These are phyloP conservation scores for Cyberlindnera amylophila DNA, from an alignment of 805 yeast genomes.

Conservation along the genomic window DNA sequence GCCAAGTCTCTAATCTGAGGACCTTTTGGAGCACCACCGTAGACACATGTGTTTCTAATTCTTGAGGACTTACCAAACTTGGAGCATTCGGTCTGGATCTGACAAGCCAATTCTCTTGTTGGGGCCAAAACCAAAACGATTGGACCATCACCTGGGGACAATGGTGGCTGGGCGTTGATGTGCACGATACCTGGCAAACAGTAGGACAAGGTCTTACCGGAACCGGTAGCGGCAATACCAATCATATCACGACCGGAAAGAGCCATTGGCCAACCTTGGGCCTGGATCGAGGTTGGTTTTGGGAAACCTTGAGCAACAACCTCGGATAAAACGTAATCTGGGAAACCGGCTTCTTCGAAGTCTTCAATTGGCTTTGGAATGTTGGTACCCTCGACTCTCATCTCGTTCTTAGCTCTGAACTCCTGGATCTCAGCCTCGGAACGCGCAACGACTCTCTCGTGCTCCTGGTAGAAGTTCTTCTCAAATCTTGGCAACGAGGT, in stretches of 20 bases:
- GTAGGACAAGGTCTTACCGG: constrained; percentile 97
- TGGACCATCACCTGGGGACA: constrained; percentile 95
- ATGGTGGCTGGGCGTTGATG: constrained; percentile 95
- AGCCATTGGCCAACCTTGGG: constrained; percentile 99
- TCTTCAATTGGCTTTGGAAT: constrained; percentile 91
- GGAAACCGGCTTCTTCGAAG: constrained; percentile 98
- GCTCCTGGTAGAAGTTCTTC: constrained; percentile 91
- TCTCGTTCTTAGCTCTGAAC: constrained; percentile 81
- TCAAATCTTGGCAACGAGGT: constrained; percentile 82
- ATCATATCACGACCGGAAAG: constrained; percentile 97
- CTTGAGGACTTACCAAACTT: constrained; percentile 90
- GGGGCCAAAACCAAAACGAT: constrained; percentile 94
- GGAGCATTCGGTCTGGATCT: constrained; percentile 92
- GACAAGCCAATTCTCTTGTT: constrained; percentile 98
- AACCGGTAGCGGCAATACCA: constrained; percentile 98
- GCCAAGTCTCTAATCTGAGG: constrained; percentile 94
- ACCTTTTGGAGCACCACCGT: constrained; percentile 99
- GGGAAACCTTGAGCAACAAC: constrained; percentile 91
- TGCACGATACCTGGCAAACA: constrained; percentile 97
- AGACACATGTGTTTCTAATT: constrained; percentile 94
- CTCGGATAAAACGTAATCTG: constrained; percentile 85
- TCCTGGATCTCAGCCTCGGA: constrained; percentile 64
- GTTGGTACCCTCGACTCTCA: constrained; percentile 78
- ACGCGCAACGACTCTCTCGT: constrained; percentile 72
- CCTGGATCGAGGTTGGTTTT: constrained; percentile 92